Base-by-base conservation (phyloP, 345 rosid species). In the Geranium brycei region DNA sequence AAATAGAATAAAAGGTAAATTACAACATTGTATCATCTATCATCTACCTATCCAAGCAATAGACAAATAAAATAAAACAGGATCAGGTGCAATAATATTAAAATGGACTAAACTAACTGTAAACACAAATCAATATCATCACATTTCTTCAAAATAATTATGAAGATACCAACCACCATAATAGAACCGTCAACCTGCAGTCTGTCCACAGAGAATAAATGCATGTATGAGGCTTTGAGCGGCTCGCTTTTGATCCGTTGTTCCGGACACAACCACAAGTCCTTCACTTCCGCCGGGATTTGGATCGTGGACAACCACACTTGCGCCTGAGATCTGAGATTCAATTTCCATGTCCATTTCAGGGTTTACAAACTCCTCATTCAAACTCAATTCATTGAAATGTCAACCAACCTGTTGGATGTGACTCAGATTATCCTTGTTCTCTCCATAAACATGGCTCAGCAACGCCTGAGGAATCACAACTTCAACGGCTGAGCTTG, bases 271-370 rank as follows among this genome's bases (percentile, higher is more conserved):
- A 19, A 78, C 78, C 31, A 84, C 85, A 19, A 81, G 35, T 38
- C 84, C 89, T 64, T 86, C 95, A 13, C 83, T 60, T 19, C 81
- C 77, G 62, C 91, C 91, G n/a, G 78, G 77, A 62, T 74, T 82
- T 31, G 82, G 86, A 57, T 86, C 96, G 69, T 81, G 82, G 62
- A 88, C 72, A n/a, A 76, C 75, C 61, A 88, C 85, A 66, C 75
- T 84, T 31, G 91, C 95, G 63, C 87, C 87, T 35, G 91, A 82
- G 47, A 88, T 76, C 91, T 88, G 81, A 62, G 68, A 60, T 23
- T 23, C 28, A 23, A 23, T 23, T 23, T 23, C 28, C 28, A 23
- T 23, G 28, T 23, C 28, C 28, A 23, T 23, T 17, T 23, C 40
- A 17, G 5, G 58, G 31, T 53, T 7, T 17, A 18, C 59, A 18